Base-by-base conservation (phyloP, 1,139 yeast species). In the Meyerozyma sp. region DNA sequence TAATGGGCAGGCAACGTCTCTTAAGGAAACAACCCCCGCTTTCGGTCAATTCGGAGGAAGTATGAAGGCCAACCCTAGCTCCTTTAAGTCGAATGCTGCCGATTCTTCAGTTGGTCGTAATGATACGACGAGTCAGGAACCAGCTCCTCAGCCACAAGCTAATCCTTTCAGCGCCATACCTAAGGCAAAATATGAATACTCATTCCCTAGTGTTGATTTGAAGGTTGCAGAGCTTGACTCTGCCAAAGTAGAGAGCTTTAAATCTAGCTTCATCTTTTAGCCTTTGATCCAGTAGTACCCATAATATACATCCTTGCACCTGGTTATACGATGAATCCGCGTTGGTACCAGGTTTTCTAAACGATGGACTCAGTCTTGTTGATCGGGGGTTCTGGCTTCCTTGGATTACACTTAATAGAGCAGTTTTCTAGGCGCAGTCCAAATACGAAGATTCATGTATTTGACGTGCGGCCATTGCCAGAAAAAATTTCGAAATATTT, bases 381-480 rank as follows among this genome's bases (percentile, higher is more conserved):
- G 29, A 80, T 93, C 32, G 98, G 98, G 40, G 98, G 98, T 4
- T 73, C 96, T 3, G 99, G 99, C 0, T 94, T 94, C 56, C 75
- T 94, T 29, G 99, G 99, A 2, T 80, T 89, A 40, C 98, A 93
- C 56, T 71, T 94, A 51, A 81, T 93, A 41, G 91, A 91, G 55
- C 95, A 89, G 62, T 91, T 90, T 63, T 77, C 80, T 68, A 74
- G 76, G 45, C 68, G 76, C 41, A 60, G 76, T 27, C 88, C 94
- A n/a, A 70, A 79, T 39, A 89, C 95, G 8, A 66, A 77, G 42
- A 84, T 91, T 48, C 85, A 85, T 55, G 95, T 93, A 21, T 88
- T 93, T 59, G 98, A 94, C 61, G 82, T 93, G 42, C 83, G 98
- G 52, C 94, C 94, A 18, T 66, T 90, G 40, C 95, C 96, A 10